Evolutionary conservation across 73 alveolate genomes (phyloP), one percentile per base, ranked within the genome.

Genomic region (Paramecium caudatum): DNA sequence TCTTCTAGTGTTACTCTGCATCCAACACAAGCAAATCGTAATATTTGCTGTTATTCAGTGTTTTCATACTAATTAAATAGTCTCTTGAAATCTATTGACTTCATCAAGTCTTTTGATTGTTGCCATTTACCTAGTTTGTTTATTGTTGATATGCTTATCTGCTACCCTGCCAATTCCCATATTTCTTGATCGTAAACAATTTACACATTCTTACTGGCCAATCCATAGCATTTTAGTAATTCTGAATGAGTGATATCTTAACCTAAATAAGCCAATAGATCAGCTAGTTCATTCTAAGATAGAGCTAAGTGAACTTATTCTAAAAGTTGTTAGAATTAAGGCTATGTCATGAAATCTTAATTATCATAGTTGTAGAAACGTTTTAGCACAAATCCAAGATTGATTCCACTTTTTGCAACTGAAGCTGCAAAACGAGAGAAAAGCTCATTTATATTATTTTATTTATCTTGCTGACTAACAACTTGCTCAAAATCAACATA

Each of bases 41-140:
- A 19, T 2, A 74, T 74, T 39, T 74, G 32, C 19, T 74, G 21
- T 74, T 36, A 36, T 17, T 74, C 88, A 36, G 69, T 3, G 9
- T 33, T 13, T 12, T 74, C 88, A 74, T 74, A 74, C 43, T 74
- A 74, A 74, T 37, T 41, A 43, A 74, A 74, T 21, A 74, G 32
- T 43, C 88, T 74, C 32, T 74, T 74, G 32, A 74, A 74, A 5
- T 74, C 88, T 15, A 37, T 36, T n/a, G 88, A 30, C 33, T 74
- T 74, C 65, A 74, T 36, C 8, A 45, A 37, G 8, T 74, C 62
- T 16, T 74, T 23, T 36, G 88, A 37, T 74, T 37, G 9, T 17
- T 74, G 21, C 88, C 88, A 74, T 74, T 43, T 74, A 21, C 88
- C 88, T 43, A 74, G 32, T 74, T 74, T 74, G 65, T 74, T 74